Percentiles rank a stretch among this genome's conserved stretches.
phyloP scores from a whole-genome alignment of 2,329 filamentous ascomycete species.

The Leptoxyphium fumago region DNA sequence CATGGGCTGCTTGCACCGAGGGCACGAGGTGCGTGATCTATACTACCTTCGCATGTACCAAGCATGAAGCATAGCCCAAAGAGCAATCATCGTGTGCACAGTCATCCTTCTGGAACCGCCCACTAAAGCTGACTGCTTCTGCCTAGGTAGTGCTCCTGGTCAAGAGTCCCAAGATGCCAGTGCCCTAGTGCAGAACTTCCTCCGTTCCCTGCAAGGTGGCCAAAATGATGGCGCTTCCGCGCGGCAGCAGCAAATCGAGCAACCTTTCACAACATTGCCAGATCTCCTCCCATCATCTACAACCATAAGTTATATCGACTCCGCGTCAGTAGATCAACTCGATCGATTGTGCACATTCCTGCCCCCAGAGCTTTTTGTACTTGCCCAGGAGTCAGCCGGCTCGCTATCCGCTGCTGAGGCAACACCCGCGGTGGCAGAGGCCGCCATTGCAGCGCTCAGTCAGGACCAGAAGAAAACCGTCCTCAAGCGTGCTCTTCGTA shows the following conservation, averaged over 20 bases:
- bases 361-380: conserved; percentile 61
- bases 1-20: too few relatives aligned
- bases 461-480: conserved; percentile 65
- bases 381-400: conserved; percentile 50
- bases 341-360: conserved; percentile 65
- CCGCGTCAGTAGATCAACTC: conserved; percentile 47
- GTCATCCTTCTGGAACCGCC: background rate
- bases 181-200: conserved; percentile 71
- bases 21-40: too few relatives aligned
- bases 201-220: conserved; percentile 57
- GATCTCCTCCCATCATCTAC: conserved; percentile 68
- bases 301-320: conserved; percentile 64
- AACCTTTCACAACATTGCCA: conserved; percentile 66
- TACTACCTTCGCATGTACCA: too few relatives aligned
- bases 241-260: conserved; percentile 37
- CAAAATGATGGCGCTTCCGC: conserved; percentile 22
- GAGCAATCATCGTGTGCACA: too few relatives aligned
- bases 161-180: conserved; percentile 44
- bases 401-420: conserved; percentile 52
- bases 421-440: conserved; percentile 44
- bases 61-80: too few relatives aligned
- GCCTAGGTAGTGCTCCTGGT: background rate
- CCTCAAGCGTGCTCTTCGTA: conserved; percentile 67
- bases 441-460: conserved; percentile 59
- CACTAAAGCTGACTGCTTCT: background rate